Evolutionary conservation across 352 stramenopile genomes (phyloP).

Genomic region (Globisporangium alternatum): DNA sequence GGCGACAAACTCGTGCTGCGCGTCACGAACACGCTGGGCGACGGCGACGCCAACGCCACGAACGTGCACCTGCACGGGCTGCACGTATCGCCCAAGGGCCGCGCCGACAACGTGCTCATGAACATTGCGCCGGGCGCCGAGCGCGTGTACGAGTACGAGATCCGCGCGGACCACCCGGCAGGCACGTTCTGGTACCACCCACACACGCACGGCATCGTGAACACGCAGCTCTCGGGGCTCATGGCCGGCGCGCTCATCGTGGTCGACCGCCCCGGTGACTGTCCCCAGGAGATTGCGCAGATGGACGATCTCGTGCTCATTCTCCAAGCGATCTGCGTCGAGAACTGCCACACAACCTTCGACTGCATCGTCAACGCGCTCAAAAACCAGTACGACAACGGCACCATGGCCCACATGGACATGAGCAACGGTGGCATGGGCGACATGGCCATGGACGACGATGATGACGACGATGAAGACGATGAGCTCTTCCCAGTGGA

Average conservation of each 20-base stretch:
- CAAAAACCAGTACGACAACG: conserved; percentile 42
- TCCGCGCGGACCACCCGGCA: conserved; percentile 59
- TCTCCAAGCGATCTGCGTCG: conserved; percentile 63
- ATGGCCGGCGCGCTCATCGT: conserved; percentile 72
- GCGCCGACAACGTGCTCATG: conserved; percentile 60
- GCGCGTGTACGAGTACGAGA: conserved; percentile 62
- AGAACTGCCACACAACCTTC: conserved; percentile 61
- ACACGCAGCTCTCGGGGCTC: conserved; percentile 71
- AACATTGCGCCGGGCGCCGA: conserved; percentile 45
- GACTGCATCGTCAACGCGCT: conserved; percentile 60
- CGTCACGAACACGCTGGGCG: conserved; percentile 51
- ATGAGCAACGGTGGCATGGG: conserved; percentile 11
- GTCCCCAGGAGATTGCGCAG: conserved; percentile 39
- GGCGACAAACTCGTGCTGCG: conserved; percentile 57
- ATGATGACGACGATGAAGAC: conserved; percentile 18
- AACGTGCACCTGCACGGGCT: conserved; percentile 76
- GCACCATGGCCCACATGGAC: conserved; percentile 12
- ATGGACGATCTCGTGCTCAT: conserved; percentile 72
- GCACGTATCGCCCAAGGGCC: conserved; percentile 52
- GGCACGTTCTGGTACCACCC: conserved; percentile 85
- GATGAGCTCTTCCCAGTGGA: conserved; percentile 37
- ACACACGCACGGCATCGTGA: conserved; percentile 69
- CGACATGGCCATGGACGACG: conserved; percentile 25
- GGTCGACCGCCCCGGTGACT: conserved; percentile 51
- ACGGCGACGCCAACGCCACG: conserved; percentile 52